phyloP scores from a whole-genome alignment of 2,329 filamentous ascomycete genomes.

The Fusarium penzigii region DNA sequence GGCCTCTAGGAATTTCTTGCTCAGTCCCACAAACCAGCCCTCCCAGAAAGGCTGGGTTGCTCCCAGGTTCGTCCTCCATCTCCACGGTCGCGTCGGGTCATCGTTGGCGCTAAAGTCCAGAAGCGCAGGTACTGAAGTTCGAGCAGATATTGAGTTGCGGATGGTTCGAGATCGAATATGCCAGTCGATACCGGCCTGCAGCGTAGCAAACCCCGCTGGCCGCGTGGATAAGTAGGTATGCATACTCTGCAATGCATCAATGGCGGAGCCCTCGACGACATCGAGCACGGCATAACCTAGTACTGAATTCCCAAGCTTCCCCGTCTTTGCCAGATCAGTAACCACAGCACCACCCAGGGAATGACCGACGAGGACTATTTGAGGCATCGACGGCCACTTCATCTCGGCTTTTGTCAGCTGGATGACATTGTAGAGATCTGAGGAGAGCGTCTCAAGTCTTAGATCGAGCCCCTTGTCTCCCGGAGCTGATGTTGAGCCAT shows the following conservation, averaged over 20 bases:
- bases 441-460: slow-evolving; percentile 69
- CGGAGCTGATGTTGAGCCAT: slow-evolving; percentile 69
- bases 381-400: slow-evolving; percentile 72
- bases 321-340: slow-evolving; percentile 74
- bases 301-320: slow-evolving; percentile 65
- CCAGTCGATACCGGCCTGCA: slow-evolving; percentile 87
- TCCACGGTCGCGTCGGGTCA: slow-evolving; percentile 57
- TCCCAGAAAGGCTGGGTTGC: slow-evolving; percentile 91
- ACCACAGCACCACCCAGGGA: slow-evolving; percentile 91
- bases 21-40: slow-evolving; percentile 87
- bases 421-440: slow-evolving; percentile 72
- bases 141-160: slow-evolving; percentile 78
- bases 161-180: slow-evolving; percentile 87
- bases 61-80: slow-evolving; percentile 82
- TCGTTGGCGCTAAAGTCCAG: slow-evolving; percentile 52
- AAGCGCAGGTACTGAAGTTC: slow-evolving; percentile 82
- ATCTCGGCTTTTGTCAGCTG: slow-evolving; percentile 66
- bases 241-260: slow-evolving; percentile 95
- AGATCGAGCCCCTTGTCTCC: slow-evolving; percentile 57
- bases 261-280: slow-evolving; percentile 93
- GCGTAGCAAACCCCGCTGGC: slow-evolving; percentile 73
- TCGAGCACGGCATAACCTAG: slow-evolving; percentile 90
- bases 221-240: slow-evolving; percentile 84
- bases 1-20: slow-evolving; percentile 80
- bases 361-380: slow-evolving; percentile 83